Evolutionary conservation across 2,329 filamentous ascomycete species (phyloP).

Genomic region (Hypoxylon sp.): DNA sequence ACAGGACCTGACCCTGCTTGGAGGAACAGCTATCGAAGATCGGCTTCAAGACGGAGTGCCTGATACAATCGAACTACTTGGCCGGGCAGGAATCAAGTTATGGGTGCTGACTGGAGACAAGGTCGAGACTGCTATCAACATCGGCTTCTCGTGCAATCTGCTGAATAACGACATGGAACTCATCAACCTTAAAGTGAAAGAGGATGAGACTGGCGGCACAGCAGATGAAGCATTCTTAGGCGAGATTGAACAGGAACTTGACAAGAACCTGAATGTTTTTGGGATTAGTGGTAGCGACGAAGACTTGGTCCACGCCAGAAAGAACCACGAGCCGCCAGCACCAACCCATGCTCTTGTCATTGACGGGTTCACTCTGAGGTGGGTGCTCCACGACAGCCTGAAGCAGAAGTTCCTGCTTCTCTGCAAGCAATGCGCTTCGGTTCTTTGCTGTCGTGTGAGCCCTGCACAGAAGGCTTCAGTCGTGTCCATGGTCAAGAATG

Average conservation of each 20-base stretch:
- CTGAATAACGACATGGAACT: constrained; percentile 98
- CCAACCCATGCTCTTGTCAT: constrained; percentile 94
- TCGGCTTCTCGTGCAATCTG: constrained; percentile 98
- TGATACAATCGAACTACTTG: constrained; percentile 92
- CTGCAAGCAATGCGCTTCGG: constrained; percentile 96
- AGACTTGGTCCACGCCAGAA: constrained; percentile 82
- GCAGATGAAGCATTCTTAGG: constrained; percentile 64
- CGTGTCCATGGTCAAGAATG: constrained; percentile 93
- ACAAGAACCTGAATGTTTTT: constrained; percentile 79
- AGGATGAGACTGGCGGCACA: constrained; percentile 70
- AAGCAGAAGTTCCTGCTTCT: constrained; percentile 94
- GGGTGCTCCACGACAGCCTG: constrained; percentile 83
- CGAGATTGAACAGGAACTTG: constrained; percentile 76
- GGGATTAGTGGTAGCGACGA: constrained; percentile 85
- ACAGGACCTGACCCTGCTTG: constrained; percentile 86
- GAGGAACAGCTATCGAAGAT: constrained; percentile 97
- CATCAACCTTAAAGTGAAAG: constrained; percentile 86
- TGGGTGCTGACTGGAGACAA: constrained; percentile 99
- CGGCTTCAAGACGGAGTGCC: constrained; percentile 96
- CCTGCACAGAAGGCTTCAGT: constrained; percentile 98
- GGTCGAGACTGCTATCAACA: constrained; percentile 99
- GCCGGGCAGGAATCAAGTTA: constrained; percentile 94
- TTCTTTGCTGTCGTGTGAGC: constrained; percentile 96
- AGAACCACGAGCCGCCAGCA: constrained; percentile 86
- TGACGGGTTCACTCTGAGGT: constrained; percentile 91